Evolutionary conservation across 2,329 filamentous ascomycete species (phyloP), one percentile per base, ranked within the genome.

Genomic region (Rosellinia necatrix): DNA sequence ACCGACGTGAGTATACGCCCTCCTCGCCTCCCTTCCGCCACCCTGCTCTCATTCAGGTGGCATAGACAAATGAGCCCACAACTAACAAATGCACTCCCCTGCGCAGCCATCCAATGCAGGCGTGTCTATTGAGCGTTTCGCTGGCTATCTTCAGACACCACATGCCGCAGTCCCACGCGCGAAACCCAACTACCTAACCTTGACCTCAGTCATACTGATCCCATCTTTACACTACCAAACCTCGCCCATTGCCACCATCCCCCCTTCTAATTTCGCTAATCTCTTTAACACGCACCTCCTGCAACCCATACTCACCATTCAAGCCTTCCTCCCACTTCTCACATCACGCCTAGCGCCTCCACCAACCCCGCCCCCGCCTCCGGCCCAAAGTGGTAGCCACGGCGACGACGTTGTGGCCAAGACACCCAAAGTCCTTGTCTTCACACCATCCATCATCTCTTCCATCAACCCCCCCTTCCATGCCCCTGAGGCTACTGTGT

Each of bases 201-300:
- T 99, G 49, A 87, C 87, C 55, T 89, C 91, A 32, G 79, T 97
- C 50, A 84, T 99, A 50, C 78, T 97, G 61, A 88, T 96, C 21
- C 93, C 93, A 2, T 90, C 88, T 21, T 79, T 88, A 21, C 86
- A 89, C 68, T 96, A 92, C 72, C 88, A 91, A 49, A 87, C 88
- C 22, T 91, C 90, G 3, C 89, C 91, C 17, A 89, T 97, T 59
- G 91, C 92, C 59, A 92, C 91, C 3, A 88, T 97, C 56, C 86
- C 90, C 6, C 87, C 91, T 0, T 90, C 90, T 25, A 87, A 85
- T 66, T 94, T 96, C 77, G 90, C 91, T 61, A 91, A 97, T 69
- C 88, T 92, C 29, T 86, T 97, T 72, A 96, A 97, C 73, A 93
- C 91, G 13, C 92, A 96, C 68, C 83, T 99, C 10, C 82, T 97